Evolutionary conservation across 2,329 filamentous ascomycete genomes (phyloP), one percentile per base, ranked within the genome.

Genomic region (Pezicula carpinea): DNA sequence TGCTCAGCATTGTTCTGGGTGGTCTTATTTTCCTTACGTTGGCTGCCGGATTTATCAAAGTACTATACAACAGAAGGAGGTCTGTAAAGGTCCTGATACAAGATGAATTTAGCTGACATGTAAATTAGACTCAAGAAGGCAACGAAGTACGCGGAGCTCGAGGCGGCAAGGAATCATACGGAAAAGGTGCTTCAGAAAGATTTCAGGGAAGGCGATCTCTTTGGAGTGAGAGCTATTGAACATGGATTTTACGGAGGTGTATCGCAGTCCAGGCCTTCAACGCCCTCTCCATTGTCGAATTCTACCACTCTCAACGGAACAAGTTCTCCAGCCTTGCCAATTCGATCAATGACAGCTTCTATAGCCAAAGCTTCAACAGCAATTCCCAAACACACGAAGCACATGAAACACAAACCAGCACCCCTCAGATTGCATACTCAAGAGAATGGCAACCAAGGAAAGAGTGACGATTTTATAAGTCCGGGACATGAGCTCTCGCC

Each of bases 171-270:
- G 23, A 46, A 40, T 4, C 46, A 53, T 11, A 47, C 49, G 18
- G 48, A 57, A 39, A 57, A 53, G 40, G 45, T 53, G 14, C 45
- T 56, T n/a, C 39, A 44, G 17, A 51, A 48, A 39, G 31, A 55
- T 32, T 32, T 48, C 17, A 51, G 49, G 10, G 56, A 58, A 41
- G 55, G 56, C 5, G 55, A 61, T 49, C 35, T 59, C 2, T 58
- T 58, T 38, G 55, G 58, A 15, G 54, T 57, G 2, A 46, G 53
- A 49, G 57, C 54, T 2, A 46, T 60, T 13, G 53, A 60, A 43
- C 45, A 51, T 48, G 59, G 58, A 5, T 55, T 52, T 29, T 59
- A 52, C 43, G 56, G 56, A 11, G 57, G 57, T 21, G 53, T 57
- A 31, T 44, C 58, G 4, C 59, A 59, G 43, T 55, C 55, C 14